Evolutionary conservation across 106 monocot genomes (phyloP).

Genomic region (Hemerocallis citrina): DNA sequence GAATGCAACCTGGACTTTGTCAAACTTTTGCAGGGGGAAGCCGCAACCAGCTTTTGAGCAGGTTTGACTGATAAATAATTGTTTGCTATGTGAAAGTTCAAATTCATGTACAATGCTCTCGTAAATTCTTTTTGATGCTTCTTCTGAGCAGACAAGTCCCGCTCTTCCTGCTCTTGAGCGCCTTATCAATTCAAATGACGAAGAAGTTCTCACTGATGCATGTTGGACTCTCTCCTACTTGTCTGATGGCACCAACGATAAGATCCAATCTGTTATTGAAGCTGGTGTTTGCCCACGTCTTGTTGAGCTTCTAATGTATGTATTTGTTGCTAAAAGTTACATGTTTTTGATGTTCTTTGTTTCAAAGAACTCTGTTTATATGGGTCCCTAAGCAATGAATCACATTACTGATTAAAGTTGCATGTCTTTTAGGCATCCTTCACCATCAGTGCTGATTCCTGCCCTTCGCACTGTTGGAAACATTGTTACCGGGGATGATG

Average conservation of each 20-base stretch:
- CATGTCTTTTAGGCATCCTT: slow-evolving; percentile 26
- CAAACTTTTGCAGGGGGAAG: slow-evolving; percentile 69
- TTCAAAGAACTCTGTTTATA: no score
- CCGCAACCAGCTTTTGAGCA: slow-evolving; percentile 53
- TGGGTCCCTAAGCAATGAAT: neutral
- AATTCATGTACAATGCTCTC: neutral
- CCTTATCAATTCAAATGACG: slow-evolving; percentile 41
- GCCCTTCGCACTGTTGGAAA: slow-evolving; percentile 45
- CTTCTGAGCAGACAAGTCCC: slow-evolving; percentile 23
- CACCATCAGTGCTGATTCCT: slow-evolving; percentile 43
- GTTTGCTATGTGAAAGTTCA: neutral
- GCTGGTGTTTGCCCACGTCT: slow-evolving; percentile 35
- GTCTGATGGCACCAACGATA: slow-evolving; percentile 45
- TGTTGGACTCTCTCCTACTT: slow-evolving; percentile 43
- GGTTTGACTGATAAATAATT: slow-evolving; percentile 17
- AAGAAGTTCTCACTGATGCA: slow-evolving; percentile 49
- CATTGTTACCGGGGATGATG: slow-evolving; percentile 43
- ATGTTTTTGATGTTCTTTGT: neutral
- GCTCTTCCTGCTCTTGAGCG: slow-evolving; percentile 36
- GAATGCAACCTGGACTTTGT: slow-evolving; percentile 79
- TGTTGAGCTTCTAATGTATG: slow-evolving; percentile 46
- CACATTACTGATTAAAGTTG: no score
- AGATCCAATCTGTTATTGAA: slow-evolving; percentile 47
- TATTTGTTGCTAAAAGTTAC: neutral
- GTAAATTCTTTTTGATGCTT: neutral